Conservation (phyloP, 1,284 basidiomycete genomes). For the Pisolithus thermaeus region DNA sequence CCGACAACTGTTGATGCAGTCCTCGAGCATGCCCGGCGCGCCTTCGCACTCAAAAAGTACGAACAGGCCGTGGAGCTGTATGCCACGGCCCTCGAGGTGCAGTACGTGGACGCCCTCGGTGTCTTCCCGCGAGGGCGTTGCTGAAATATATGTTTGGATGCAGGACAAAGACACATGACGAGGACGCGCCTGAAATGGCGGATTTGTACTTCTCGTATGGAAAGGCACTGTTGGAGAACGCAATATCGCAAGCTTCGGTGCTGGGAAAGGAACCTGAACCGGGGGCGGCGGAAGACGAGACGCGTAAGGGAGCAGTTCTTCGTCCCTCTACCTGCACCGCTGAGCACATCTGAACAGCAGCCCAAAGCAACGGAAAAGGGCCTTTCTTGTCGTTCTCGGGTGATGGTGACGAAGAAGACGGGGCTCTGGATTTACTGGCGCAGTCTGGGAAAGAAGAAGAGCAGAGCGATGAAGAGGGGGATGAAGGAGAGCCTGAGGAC, state of each 20-base stretch:
- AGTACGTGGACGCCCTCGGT: slow-evolving; percentile 39
- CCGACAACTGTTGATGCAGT: slow-evolving; percentile 45
- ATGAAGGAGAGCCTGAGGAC: slow-evolving; percentile 76
- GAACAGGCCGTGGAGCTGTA: slow-evolving; percentile 84
- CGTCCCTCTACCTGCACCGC: not conserved
- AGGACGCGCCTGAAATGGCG: slow-evolving; percentile 72
- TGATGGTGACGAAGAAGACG: slow-evolving; percentile 55
- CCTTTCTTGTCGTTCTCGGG: slow-evolving; percentile 72
- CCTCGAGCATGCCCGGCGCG: slow-evolving; percentile 75
- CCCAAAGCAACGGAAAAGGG: slow-evolving; percentile 33
- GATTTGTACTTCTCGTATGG: slow-evolving; percentile 85
- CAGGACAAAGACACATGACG: slow-evolving; percentile 68
- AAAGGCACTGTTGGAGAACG: slow-evolving; percentile 83
- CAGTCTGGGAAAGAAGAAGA: slow-evolving; percentile 43
- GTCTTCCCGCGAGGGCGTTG: not conserved
- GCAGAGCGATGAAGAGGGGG: slow-evolving; percentile 50
- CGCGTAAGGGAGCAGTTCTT: slow-evolving; percentile 28
- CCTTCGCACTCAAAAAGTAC: slow-evolving; percentile 82
- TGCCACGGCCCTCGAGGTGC: slow-evolving; percentile 75
- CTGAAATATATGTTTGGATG: slow-evolving; percentile 23
- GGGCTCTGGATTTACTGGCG: slow-evolving; percentile 57
- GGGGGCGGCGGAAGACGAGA: slow-evolving; percentile 42
- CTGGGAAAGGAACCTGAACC: slow-evolving; percentile 74
- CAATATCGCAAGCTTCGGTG: slow-evolving; percentile 75
- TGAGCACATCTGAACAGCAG: not conserved